Evolutionary conservation across 768 basidiomycete genomes (phyloP).

Genomic region (Omphalotus guepiniiformis): DNA sequence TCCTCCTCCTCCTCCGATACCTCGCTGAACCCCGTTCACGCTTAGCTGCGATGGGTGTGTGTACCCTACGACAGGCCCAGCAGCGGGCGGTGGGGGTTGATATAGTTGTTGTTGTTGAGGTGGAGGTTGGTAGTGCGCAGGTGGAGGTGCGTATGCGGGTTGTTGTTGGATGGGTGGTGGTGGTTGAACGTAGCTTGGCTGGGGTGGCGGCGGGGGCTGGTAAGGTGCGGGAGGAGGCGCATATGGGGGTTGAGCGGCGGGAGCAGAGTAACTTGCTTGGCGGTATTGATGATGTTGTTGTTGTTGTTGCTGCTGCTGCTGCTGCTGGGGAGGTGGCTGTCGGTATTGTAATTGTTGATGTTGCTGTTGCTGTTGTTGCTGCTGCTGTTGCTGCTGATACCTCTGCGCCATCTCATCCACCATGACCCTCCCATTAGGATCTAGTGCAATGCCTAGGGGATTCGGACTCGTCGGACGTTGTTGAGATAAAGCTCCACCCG

Average conservation of each 20-base stretch:
- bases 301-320: slow-evolving; percentile 31
- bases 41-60: too few relatives aligned
- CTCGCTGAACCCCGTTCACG: too few relatives aligned
- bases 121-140: slow-evolving; percentile 5
- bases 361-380: neutral
- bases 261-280: slow-evolving; percentile 19
- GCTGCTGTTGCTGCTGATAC: slow-evolving; percentile 37
- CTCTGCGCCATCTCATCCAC: slow-evolving; percentile 74
- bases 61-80: too few relatives aligned
- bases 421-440: slow-evolving; percentile 70
- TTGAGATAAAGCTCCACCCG: slow-evolving; percentile 27
- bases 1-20: slow-evolving; percentile 14
- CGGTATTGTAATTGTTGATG: neutral
- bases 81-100: slow-evolving; percentile 7
- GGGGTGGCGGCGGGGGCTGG: slow-evolving; percentile 14
- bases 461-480: slow-evolving; percentile 68
- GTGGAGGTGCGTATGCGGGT: slow-evolving; percentile 12
- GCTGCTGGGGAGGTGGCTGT: slow-evolving; percentile 38
- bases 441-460: slow-evolving; percentile 77
- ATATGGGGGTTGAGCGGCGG: slow-evolving; percentile 10
- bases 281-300: slow-evolving; percentile 35
- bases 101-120: slow-evolving; percentile 15
- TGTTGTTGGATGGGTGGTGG: slow-evolving; percentile 16
- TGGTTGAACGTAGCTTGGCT: slow-evolving; percentile 15
- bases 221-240: slow-evolving; percentile 17